Evolutionary conservation across 164 flowering plant genomes (phyloP).

Genomic region (Annona cherimola): DNA sequence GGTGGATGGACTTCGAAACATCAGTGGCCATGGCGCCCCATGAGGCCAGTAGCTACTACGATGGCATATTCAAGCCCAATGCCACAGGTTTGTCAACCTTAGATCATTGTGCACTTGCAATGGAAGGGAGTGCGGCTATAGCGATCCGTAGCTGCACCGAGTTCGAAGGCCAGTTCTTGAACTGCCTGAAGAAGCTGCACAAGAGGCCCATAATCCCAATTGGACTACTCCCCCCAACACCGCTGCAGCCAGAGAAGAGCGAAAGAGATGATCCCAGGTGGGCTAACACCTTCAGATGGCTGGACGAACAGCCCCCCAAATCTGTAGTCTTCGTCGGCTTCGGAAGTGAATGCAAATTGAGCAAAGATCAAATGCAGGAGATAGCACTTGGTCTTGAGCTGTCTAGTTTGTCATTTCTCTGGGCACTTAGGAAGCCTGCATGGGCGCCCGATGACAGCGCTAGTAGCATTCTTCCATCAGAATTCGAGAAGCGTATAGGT

Average conservation of each 20-base stretch:
- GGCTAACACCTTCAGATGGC: constrained; percentile 31
- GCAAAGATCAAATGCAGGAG: constrained; percentile 25
- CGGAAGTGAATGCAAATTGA: constrained; percentile 48
- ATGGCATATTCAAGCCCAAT: neutral
- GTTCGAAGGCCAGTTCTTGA: constrained; percentile 51
- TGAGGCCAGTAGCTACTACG: constrained; percentile 4
- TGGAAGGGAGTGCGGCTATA: constrained; percentile 32
- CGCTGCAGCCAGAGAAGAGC: neutral
- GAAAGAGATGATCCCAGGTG: constrained; percentile 16
- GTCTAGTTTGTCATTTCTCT: constrained; percentile 46
- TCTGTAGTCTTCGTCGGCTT: constrained; percentile 50
- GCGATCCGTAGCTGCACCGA: constrained; percentile 37
- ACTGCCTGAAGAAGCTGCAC: constrained; percentile 31
- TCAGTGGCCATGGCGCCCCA: constrained; percentile 13
- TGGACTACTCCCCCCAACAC: constrained; percentile 39
- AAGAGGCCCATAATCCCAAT: constrained; percentile 41
- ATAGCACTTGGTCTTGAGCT: constrained; percentile 51
- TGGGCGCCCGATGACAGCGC: neutral
- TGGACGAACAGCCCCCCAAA: constrained; percentile 24
- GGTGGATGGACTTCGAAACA: constrained; percentile 35
- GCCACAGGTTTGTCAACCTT: constrained; percentile 27
- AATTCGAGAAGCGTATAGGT: constrained; percentile 14
- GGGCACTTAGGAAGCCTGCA: constrained; percentile 31
- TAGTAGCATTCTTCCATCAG: constrained; percentile 24
- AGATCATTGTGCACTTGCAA: constrained; percentile 18